Conservation (phyloP, 495 filamentous ascomycete genomes). For the Daldinia loculata region DNA sequence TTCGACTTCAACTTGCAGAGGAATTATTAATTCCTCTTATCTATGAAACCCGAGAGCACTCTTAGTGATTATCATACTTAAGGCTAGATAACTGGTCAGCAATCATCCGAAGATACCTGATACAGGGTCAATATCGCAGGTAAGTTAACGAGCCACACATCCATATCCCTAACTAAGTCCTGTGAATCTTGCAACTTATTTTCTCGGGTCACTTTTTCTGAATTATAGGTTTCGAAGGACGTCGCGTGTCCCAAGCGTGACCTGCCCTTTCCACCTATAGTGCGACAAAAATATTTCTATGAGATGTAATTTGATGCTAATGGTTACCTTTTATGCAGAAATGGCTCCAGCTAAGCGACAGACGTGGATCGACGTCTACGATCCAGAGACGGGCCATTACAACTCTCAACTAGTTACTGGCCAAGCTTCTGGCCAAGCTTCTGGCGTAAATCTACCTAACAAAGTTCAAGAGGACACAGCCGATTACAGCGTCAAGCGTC, state of each 20-base stretch:
- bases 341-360: slow-evolving; percentile 5
- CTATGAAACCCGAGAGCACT: background rate
- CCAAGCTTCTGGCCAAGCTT: background rate
- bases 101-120: background rate
- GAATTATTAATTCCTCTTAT: background rate
- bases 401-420: background rate
- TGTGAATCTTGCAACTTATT: background rate
- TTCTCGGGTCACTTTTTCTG: background rate
- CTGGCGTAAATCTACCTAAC: background rate
- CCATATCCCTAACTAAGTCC: background rate
- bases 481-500: background rate
- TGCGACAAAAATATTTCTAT: background rate
- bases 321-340: background rate
- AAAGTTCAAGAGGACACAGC: background rate
- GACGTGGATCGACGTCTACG: slow-evolving; percentile 11
- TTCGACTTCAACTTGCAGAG: background rate
- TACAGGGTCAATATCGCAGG: background rate
- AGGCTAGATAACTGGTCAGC: background rate
- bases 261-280: background rate
- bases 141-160: background rate
- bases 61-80: background rate
- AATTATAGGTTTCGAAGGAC: background rate
- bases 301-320: background rate
- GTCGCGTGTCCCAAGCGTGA: no score
- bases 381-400: slow-evolving; percentile 3